Evolutionary conservation across 2,329 filamentous ascomycete species (phyloP), one percentile per base, ranked within the genome.

Genomic region (Colletotrichum melonis): DNA sequence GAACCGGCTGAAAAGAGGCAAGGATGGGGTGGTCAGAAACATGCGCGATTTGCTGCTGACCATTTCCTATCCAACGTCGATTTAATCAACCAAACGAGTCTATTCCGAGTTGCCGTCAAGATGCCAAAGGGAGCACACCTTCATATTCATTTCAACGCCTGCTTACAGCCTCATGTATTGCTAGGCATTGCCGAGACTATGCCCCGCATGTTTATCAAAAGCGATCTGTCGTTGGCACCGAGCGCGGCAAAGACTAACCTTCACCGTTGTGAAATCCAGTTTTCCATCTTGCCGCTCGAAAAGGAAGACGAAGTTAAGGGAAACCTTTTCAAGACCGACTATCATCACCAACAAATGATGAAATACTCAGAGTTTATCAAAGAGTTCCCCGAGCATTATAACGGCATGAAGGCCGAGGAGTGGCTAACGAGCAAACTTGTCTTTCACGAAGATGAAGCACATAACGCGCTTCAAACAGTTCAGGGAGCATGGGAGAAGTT

Each of bases 131-230:
- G 92, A 2, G 88, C 88, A 0, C 91, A 95, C 78, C 84, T 95
- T 28, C 93, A 95, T 80, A 88, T 94, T 28, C 93, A 95, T 80
- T 95, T 94, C 85, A 95, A 95, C 79, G 88, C 93, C n/a, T 93
- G 92, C 73, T 84, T 95, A 5, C 84, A 86, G 16, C 92, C 92
- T 11, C 80, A 84, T 2, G 86, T 91, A 5, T 84, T 95, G 24
- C 84, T 95, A 14, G 81, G 84, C 28, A 84, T 85, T 76, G 89
- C 84, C 75, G 88, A 85, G 84, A 84, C 74, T 5, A 90, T 92
- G 85, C 78, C 87, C 1, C 88, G 88, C 75, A 94, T 95, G 91
- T 94, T 90, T 78, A 91, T 95, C 76, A 90, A 88, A 70, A 93
- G 91, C 81, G 88, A 87, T 46, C 77, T 81, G 30, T 85, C 85